Percentiles rank a stretch among this genome's conserved stretches.
These are phyloP conservation scores for Angophora floribunda DNA, from an alignment of 345 rosid genomes.

Conservation along the genomic window DNA sequence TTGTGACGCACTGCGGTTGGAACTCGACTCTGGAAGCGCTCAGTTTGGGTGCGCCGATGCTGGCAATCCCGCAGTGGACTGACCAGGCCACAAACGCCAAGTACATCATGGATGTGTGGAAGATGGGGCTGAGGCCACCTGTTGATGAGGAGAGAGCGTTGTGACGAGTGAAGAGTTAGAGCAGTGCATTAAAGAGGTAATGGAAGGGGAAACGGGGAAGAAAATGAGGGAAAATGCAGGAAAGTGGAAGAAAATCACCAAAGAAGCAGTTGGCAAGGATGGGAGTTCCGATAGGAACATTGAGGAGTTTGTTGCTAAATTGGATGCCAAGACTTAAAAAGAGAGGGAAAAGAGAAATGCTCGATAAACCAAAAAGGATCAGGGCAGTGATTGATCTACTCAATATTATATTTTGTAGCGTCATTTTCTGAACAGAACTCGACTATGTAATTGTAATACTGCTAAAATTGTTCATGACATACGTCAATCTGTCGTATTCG, in stretches of 20 bases:
- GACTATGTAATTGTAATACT: too few species aligned
- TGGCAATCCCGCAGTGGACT: neutral
- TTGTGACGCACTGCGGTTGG: neutral
- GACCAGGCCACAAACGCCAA: constrained; percentile 10
- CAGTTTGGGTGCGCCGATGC: neutral
- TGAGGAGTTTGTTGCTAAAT: neutral
- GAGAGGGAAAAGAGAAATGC: neutral
- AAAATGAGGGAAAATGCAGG: neutral
- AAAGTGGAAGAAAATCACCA: constrained; percentile 1
- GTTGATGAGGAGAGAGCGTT: neutral
- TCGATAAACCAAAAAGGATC: neutral
- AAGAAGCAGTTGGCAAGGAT: neutral
- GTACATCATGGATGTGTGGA: constrained; percentile 13
- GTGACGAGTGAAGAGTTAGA: constrained; percentile 6
- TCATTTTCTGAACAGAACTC: neutral
- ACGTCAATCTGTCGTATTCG: too few species aligned
- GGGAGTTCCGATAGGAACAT: neutral
- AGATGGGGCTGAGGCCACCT: neutral
- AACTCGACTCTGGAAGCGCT: neutral
- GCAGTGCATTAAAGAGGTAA: neutral
- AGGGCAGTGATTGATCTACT: neutral
- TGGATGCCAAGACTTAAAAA: neutral
- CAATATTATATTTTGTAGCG: neutral
- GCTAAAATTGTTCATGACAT: neutral
- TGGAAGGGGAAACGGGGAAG: neutral